These are phyloP conservation scores for Imleria badia DNA, from an alignment of 768 basidiomycete genomes.

Conservation along the genomic window DNA sequence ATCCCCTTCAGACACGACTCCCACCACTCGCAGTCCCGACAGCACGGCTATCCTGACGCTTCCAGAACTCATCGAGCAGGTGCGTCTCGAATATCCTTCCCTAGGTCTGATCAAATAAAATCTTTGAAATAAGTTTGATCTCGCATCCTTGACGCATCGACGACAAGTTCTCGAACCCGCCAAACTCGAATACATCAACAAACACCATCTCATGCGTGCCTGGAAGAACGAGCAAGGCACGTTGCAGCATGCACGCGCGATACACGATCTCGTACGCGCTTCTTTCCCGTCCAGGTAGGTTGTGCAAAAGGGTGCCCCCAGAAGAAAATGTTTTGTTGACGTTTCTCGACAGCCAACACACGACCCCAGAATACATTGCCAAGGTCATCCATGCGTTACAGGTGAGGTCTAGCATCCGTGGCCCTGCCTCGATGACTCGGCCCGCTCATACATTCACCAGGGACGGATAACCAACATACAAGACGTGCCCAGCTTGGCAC, in stretches of 20 bases:
- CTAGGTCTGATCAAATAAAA: background rate
- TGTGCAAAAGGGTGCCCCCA: background rate
- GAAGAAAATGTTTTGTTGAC: background rate
- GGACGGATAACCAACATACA: constrained; percentile 67
- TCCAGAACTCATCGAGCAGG: constrained; percentile 65
- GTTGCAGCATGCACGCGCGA: constrained; percentile 51
- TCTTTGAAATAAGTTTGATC: constrained; percentile 59
- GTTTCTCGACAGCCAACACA: constrained; percentile 39
- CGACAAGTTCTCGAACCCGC: constrained; percentile 76
- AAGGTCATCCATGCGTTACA: constrained; percentile 62
- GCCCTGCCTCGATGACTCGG: background rate
- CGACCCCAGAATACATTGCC: constrained; percentile 58
- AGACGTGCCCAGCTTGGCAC: constrained; percentile 66
- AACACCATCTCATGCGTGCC: constrained; percentile 69
- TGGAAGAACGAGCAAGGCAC: constrained; percentile 53
- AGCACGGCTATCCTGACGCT: constrained; percentile 63
- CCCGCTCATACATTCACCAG: constrained; percentile 35
- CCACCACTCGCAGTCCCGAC: constrained; percentile 50
- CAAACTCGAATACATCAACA: constrained; percentile 88
- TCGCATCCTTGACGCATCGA: constrained; percentile 74
- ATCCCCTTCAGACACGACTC: constrained; percentile 21
- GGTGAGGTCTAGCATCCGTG: constrained; percentile 32
- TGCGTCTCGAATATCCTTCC: constrained; percentile 27
- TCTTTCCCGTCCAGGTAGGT: constrained; percentile 59
- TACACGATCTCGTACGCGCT: constrained; percentile 51